Evolutionary conservation across 2,329 filamentous ascomycete genomes (phyloP), one percentile per base, ranked within the genome.

Genomic region (Verticillium tricorpus): DNA sequence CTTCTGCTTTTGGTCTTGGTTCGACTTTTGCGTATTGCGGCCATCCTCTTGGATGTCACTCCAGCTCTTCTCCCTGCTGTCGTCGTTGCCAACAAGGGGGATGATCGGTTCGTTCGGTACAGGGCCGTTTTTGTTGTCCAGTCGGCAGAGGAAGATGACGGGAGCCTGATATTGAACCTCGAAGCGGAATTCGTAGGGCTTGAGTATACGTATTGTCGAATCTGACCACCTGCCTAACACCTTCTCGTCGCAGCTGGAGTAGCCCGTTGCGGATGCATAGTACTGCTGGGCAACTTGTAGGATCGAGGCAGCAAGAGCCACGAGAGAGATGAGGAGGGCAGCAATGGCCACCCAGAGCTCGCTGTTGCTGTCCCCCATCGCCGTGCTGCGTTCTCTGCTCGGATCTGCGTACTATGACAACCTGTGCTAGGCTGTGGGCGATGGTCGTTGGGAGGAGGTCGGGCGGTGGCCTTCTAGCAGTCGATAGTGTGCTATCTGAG

Each of bases 221-320:
- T 67, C 63, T 22, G 76, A 73, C 81, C 81, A 83, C 17, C 71
- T 69, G 1, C 81, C 80, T 71, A 82, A 81, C 59, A 82, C 79
- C 56, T 77, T 77, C 59, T 78, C 71, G 63, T 77, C 78, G 66
- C 80, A 82, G 60, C 78, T 78, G 5, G 78, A 72, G 65, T 81
- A 83, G 35, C 81, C 81, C n/a, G 76, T 74, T 0, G 81, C 80
- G 11, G 81, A 82, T 0, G 80, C 75, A 25, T 76, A 76, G 69
- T 82, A 83, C 63, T 83, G 81, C 64, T 83, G 81, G 34, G 80
- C 67, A 11, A 82, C 78, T 65, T 83, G 81, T 64, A 81, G 72
- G 12, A 77, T 67, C 1, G 80, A 79, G 1, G 78, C 78, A 9
- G 74, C 57, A 3, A 83, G 68, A 17, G 81, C 81, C 7, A 83